Evolutionary conservation across 2,329 filamentous ascomycete species (phyloP), one percentile per base, ranked within the genome.

Genomic region (Fusarium mangiferae): DNA sequence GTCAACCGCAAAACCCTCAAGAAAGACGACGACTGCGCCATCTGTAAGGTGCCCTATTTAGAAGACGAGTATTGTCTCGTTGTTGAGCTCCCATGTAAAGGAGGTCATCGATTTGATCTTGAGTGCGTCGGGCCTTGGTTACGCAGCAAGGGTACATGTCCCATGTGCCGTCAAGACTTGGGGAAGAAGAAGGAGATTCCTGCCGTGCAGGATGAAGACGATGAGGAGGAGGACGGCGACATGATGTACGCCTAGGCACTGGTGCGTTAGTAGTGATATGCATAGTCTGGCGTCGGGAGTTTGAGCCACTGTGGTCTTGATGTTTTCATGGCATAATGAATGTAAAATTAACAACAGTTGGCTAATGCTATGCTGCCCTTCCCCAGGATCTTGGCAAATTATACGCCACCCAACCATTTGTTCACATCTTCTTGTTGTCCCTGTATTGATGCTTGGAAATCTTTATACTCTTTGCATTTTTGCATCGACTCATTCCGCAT

Each of bases 111-210:
- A 56, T 92, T 91, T 78, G 90, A 92, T 76, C 81, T 92, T n/a
- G 90, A 92, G 82, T 92, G 90, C 76, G 89, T 92, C 5, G 88
- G 86, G 7, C 90, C 90, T 12, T 92, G 90, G 90, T 79, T 92
- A 79, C 83, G 87, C 79, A 86, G 88, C 76, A 90, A 92, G 81
- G 90, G 90, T 42, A 91, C 85, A 38, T 92, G 90, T 79, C 90
- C 90, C 44, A 84, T 92, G 83, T 91, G 90, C 80, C 83, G 90
- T 68, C 86, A 88, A 79, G 89, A 90, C 77, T 81, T 92, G 81
- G 86, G 84, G 38, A 86, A 87, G 84, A 90, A 89, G 84, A 84
- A 84, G 78, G 83, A 85, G 66, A 78, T 81, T n/a, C 82, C 83
- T 24, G 80, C 83, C 18, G 82, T 83, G 22, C 83, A 85, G 35